Evolutionary conservation across 352 stramenopile genomes (phyloP).

Genomic region (Globisporangium nunn): DNA sequence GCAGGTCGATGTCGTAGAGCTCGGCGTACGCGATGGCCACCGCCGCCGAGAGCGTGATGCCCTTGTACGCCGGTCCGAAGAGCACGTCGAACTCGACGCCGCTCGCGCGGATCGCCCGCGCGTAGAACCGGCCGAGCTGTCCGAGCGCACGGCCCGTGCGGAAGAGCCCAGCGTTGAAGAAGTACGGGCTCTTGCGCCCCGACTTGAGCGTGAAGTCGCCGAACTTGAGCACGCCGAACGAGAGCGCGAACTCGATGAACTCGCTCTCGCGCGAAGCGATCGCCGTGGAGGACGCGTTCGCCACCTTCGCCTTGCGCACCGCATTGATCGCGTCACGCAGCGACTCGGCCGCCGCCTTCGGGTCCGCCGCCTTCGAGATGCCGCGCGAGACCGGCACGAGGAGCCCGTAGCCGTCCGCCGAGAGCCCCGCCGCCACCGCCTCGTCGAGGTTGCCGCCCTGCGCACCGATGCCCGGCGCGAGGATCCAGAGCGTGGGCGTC

Average conservation of each 20-base stretch:
- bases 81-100: constrained; percentile 96
- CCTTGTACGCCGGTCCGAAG: constrained; percentile 99
- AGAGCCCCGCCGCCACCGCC: constrained; percentile 69
- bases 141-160: constrained; percentile 89
- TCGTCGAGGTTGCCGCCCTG: constrained; percentile 92
- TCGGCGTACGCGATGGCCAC: constrained; percentile 92
- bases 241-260: constrained; percentile 96
- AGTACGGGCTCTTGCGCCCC: constrained; percentile 96
- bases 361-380: constrained; percentile 91
- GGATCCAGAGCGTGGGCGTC: constrained; percentile 92
- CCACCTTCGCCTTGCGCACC: constrained; percentile 58
- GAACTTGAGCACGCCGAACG: constrained; percentile 95
- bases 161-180: constrained; percentile 99
- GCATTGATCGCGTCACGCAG: constrained; percentile 94
- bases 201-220: constrained; percentile 98
- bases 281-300: constrained; percentile 8
- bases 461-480: constrained; percentile 95
- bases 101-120: constrained; percentile 88
- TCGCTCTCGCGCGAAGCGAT: constrained; percentile 68
- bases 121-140: constrained; percentile 93
- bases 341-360: constrained; percentile 81
- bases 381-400: constrained; percentile 95
- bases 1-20: constrained; percentile 88
- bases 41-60: constrained; percentile 94
- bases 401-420: constrained; percentile 87